phyloP scores from a whole-genome alignment of 2,329 filamentous ascomycete species.

The Curvularia lunata region DNA sequence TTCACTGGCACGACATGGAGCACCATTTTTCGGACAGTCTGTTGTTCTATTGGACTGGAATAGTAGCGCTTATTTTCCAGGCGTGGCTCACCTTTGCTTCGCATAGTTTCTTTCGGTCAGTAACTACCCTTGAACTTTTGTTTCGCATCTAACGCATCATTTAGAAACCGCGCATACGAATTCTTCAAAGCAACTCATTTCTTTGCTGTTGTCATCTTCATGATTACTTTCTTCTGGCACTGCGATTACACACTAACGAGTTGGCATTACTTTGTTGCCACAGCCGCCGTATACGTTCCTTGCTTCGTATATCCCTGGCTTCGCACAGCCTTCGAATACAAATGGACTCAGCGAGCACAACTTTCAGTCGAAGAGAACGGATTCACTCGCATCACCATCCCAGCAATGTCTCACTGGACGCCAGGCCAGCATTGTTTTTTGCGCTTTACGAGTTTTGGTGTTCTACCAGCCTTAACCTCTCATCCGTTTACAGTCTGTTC shows the following conservation, averaged over 20 bases:
- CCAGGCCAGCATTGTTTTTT: conserved; percentile 64
- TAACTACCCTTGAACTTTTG: background rate
- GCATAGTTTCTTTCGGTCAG: conserved; percentile 57
- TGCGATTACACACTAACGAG: conserved; percentile 55
- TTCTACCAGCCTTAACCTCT: conserved; percentile 52
- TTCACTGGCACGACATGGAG: conserved; percentile 57
- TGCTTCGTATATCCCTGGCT: conserved; percentile 56
- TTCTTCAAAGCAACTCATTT: conserved; percentile 67
- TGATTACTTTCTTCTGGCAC: conserved; percentile 67
- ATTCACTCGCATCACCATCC: conserved; percentile 29
- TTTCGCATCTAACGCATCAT: background rate
- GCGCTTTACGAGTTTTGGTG: conserved; percentile 56
- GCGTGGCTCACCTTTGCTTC: conserved; percentile 64
- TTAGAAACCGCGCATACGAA: conserved; percentile 63
- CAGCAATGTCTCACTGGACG: conserved; percentile 52
- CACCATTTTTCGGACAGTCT: conserved; percentile 52
- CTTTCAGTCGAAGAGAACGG: conserved; percentile 40
- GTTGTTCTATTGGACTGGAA: conserved; percentile 62
- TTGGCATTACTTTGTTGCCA: conserved; percentile 67
- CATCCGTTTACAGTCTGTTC: conserved; percentile 66
- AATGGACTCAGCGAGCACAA: conserved; percentile 53
- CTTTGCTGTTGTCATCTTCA: conserved; percentile 59
- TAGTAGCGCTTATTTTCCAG: conserved; percentile 61
- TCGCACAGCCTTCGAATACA: conserved; percentile 59
- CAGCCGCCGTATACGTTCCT: conserved; percentile 59